Base-by-base conservation (phyloP, 208 protist species). In the Acanthamoeba triangularis region DNA sequence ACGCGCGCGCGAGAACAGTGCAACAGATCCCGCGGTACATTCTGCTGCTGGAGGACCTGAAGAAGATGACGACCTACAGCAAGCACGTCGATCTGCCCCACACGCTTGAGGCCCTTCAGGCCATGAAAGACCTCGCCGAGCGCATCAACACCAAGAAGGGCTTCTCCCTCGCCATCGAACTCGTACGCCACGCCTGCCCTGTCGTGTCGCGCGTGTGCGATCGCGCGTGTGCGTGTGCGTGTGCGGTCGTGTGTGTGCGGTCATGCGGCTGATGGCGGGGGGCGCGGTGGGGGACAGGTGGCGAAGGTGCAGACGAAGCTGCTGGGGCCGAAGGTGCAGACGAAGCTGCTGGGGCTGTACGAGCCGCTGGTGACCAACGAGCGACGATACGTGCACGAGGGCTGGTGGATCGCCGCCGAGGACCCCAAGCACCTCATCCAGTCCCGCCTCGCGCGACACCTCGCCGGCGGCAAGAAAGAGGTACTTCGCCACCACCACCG, bases 111-210 rank as follows among this genome's bases (percentile, higher is more conserved):
- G 74, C 74, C 23, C 37, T 82, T 10, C 37, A 82, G 33, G 74
- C 35, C 37, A 52, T 82, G 74, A 82, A 82, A 35, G 74, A 41
- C 74, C 74, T 82, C 35, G 74, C 74, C 37, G 74, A 82, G 37
- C 74, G 74, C 28, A 82, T 82, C 37, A 82, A 82, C 74, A 35
- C 74, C 37, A 82, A 82, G 37, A 82, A 82, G 74, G 74, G 74
- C 74, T 82, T 82, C 41, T 82, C 74, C 18, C 25, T 82, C 35
- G 74, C 74, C 37, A 82, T 82, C 74, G 74, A 82, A 14, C 74
- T 82, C 0, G 74, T 82, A 76, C 67, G 14, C 13, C 65, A 13
- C 5, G 61, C n/a, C n/a, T n/a, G 61, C 16, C 2, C 4, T 67
- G 16, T 28, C n/a, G 61, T n/a, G 23, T 67, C 23, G 23, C 3